Conservation (phyloP, 2,329 filamentous ascomycete species). For the Periconia sp. region DNA sequence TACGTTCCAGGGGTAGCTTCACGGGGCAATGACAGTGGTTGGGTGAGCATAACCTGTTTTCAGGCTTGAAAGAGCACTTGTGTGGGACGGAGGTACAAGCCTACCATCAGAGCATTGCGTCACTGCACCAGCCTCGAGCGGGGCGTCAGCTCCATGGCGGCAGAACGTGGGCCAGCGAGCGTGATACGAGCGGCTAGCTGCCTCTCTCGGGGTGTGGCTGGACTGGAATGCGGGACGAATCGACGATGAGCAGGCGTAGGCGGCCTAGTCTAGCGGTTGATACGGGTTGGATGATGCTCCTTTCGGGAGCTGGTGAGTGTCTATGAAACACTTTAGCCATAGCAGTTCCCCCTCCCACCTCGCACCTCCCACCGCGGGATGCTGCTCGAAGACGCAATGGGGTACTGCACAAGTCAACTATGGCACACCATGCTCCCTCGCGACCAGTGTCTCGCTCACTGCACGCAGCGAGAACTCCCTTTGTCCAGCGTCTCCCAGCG, state of each 20-base stretch:
- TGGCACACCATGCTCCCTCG: not conserved
- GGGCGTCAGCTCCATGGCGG: conserved; percentile 38
- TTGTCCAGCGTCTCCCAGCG: not conserved
- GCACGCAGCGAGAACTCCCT: no score
- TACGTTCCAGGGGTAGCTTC: conserved; percentile 41
- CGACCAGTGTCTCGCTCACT: no score
- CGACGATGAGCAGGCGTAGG: conserved; percentile 34
- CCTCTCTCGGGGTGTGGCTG: conserved; percentile 35
- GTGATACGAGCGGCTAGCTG: conserved; percentile 34
- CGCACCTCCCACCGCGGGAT: no score
- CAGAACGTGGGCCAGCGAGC: conserved; percentile 29
- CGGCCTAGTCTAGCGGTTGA: conserved; percentile 26
- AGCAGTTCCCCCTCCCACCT: no score
- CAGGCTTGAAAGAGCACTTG: conserved; percentile 25
- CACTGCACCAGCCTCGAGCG: conserved; percentile 40
- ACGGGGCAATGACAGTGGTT: conserved; percentile 33
- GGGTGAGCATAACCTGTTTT: conserved; percentile 47
- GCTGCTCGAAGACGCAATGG: no score
- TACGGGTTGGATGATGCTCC: conserved; percentile 21
- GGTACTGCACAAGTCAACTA: not conserved
- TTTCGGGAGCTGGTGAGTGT: conserved; percentile 12
- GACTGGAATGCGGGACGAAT: conserved; percentile 31
- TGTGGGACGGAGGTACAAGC: conserved; percentile 34
- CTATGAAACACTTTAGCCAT: not conserved
- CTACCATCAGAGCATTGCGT: conserved; percentile 41